Conservation (phyloP, 2,329 filamentous ascomycete species). For the Alternaria triticina region DNA sequence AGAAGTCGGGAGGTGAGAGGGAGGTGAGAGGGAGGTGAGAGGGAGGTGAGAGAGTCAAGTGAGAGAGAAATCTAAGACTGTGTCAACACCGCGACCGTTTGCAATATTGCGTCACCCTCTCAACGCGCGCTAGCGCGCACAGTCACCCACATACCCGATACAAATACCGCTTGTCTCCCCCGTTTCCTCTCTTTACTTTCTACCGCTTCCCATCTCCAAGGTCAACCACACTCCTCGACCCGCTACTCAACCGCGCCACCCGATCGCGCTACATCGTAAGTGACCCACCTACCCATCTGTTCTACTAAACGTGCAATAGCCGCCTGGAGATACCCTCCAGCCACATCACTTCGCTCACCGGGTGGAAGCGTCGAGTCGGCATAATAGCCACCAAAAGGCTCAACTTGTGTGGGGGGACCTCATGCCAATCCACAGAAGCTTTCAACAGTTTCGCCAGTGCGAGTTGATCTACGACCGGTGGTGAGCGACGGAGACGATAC, state of each 20-base stretch:
- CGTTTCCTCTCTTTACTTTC: neutral
- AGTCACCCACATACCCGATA: neutral
- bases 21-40: too few species aligned
- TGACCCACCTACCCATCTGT: neutral
- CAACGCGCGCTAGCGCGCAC: neutral
- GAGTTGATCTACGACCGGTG: neutral
- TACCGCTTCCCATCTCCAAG: neutral
- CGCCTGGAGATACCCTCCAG: neutral
- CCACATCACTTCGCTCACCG: neutral
- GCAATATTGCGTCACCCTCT: neutral
- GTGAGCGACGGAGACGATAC: neutral
- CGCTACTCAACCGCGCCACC: neutral
- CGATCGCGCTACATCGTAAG: neutral
- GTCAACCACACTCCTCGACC: neutral
- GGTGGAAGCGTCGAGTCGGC: neutral
- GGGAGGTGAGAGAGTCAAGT: neutral
- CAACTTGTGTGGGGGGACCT: neutral
- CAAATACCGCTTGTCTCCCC: neutral
- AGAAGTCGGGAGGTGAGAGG: neutral
- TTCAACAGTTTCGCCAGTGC: neutral
- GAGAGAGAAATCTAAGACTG: neutral
- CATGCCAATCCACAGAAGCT: neutral
- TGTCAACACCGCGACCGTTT: neutral
- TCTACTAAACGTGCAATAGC: neutral
- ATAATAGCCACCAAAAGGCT: neutral